Evolutionary conservation across 257 asterid genomes (phyloP).

Genomic region (Linaria vulgaris): DNA sequence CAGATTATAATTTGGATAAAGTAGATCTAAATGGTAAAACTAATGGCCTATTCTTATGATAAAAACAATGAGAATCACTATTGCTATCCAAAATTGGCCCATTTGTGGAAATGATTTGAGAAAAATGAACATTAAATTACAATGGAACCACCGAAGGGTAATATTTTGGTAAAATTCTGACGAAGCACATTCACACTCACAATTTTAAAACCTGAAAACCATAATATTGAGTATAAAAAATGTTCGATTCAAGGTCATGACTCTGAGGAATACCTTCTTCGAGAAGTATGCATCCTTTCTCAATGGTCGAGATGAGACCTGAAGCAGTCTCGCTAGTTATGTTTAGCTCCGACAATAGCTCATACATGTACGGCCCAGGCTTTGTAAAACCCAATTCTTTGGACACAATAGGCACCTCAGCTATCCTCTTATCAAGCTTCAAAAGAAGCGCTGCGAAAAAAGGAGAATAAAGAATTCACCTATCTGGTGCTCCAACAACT

Average conservation of each 20-base stretch:
- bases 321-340: constrained; percentile 64
- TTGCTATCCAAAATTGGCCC: neutral
- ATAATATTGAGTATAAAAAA: constrained; percentile 22
- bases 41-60: neutral
- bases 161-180: constrained; percentile 4
- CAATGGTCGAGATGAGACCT: constrained; percentile 73
- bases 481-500: constrained; percentile 20
- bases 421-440: constrained; percentile 89
- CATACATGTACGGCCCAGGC: constrained; percentile 91
- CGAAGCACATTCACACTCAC: constrained; percentile 11
- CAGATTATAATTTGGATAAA: constrained; percentile 13
- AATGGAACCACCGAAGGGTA: constrained; percentile 3
- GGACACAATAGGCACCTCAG: constrained; percentile 78
- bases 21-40: constrained; percentile 8
- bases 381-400: constrained; percentile 89
- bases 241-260: constrained; percentile 26
- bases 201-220: constrained; percentile 19
- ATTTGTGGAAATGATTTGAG: neutral
- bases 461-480: constrained; percentile 24
- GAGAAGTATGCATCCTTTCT: constrained; percentile 73
- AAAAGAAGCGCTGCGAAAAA: constrained; percentile 82
- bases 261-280: constrained; percentile 72
- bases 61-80: too few species aligned
- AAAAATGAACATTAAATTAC: constrained; percentile 11
- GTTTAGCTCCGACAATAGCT: constrained; percentile 82